Conservation (phyloP, 306 rosid species). For the Malus sieversii region DNA sequence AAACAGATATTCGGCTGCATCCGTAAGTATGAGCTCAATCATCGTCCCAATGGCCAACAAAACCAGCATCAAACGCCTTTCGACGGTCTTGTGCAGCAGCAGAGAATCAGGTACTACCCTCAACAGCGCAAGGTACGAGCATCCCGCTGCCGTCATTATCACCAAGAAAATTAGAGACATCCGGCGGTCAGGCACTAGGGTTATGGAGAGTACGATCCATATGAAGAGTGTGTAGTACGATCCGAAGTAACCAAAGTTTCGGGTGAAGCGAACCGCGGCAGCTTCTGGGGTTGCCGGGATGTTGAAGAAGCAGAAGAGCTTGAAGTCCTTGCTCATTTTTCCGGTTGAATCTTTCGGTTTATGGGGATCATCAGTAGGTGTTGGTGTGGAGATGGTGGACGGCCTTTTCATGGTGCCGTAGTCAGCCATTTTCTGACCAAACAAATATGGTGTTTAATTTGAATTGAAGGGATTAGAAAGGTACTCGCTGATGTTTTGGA, state of each 20-base stretch:
- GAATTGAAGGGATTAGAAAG: too few relatives aligned
- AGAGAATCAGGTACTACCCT: constrained; percentile 36
- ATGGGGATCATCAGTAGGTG: neutral
- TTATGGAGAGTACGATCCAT: constrained; percentile 62
- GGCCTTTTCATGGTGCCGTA: constrained; percentile 43
- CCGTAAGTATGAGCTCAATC: constrained; percentile 34
- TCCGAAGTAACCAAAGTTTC: constrained; percentile 32
- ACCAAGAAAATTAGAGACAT: constrained; percentile 41
- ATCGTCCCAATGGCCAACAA: constrained; percentile 38
- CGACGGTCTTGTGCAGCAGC: constrained; percentile 35
- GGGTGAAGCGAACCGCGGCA: constrained; percentile 26
- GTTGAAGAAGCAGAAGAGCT: constrained; percentile 29
- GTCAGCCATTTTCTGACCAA: constrained; percentile 11
- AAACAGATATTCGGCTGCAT: constrained; percentile 42
- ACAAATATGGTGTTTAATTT: neutral
- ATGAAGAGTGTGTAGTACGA: constrained; percentile 43
- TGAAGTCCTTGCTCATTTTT: constrained; percentile 19
- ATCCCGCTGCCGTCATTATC: constrained; percentile 41
- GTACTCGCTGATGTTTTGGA: neutral
- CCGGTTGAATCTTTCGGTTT: constrained; percentile 28
- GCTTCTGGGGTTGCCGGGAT: constrained; percentile 46
- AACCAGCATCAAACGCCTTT: constrained; percentile 32
- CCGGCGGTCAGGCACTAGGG: constrained; percentile 40
- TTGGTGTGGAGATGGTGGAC: neutral
- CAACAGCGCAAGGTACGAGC: constrained; percentile 23